Evolutionary conservation across 495 filamentous ascomycete genomes (phyloP).

Genomic region (Tuber borchii): DNA sequence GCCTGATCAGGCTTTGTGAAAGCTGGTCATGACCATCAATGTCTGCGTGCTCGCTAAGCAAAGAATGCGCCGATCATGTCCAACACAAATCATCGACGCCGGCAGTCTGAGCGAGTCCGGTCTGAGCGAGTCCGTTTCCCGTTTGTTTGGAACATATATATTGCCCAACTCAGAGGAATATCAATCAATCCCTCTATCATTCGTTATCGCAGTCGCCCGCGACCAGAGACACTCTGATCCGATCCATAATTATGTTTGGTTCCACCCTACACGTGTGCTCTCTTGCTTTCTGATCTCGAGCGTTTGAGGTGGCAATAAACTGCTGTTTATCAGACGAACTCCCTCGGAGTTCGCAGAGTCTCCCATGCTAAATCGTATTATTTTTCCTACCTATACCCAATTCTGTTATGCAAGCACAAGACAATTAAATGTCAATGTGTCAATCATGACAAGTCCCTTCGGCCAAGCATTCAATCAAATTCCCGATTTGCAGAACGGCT

Average conservation of each 20-base stretch:
- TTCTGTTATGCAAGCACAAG: constrained; percentile 24
- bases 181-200: constrained; percentile 35
- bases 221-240: constrained; percentile 34
- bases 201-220: constrained; percentile 16
- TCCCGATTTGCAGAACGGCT: constrained; percentile 32
- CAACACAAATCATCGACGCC: constrained; percentile 19
- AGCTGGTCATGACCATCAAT: constrained; percentile 34
- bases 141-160: constrained; percentile 33
- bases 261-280: constrained; percentile 29
- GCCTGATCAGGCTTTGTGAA: constrained; percentile 25
- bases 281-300: constrained; percentile 4
- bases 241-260: constrained; percentile 28
- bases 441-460: constrained; percentile 21
- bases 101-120: constrained; percentile 9
- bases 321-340: constrained; percentile 33
- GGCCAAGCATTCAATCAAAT: constrained; percentile 27
- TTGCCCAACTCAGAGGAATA: constrained; percentile 23
- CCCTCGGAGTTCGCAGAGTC: constrained; percentile 20
- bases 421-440: constrained; percentile 33
- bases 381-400: constrained; percentile 20
- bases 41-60: constrained; percentile 31
- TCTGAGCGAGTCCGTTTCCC: constrained; percentile 24
- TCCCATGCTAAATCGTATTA: constrained; percentile 21
- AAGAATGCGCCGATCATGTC: constrained; percentile 24
- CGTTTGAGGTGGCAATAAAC: constrained; percentile 25